phyloP scores from a whole-genome alignment of 331 rosid genomes.

The Telfairia occidentalis region DNA sequence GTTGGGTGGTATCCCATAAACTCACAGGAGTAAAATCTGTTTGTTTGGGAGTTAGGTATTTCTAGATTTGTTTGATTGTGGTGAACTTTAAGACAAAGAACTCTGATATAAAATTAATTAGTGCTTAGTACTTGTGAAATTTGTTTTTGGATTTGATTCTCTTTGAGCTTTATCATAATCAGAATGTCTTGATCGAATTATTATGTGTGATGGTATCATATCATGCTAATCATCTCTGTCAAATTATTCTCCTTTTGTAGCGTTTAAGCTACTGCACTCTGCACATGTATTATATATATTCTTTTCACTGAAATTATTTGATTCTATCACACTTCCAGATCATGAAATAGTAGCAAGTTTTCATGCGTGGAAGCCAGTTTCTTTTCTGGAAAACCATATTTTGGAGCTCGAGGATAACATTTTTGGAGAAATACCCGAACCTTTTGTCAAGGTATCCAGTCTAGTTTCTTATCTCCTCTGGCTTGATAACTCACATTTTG shows the following conservation, averaged over 20 bases:
- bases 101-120: neutral
- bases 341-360: slow-evolving; percentile 78
- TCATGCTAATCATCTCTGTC: neutral
- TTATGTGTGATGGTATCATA: neutral
- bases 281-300: neutral
- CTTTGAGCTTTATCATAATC: neutral
- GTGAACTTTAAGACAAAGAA: neutral
- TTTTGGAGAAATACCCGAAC: slow-evolving; percentile 40
- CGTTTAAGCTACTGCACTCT: neutral
- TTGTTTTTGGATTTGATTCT: neutral
- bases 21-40: neutral
- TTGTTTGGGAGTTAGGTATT: neutral
- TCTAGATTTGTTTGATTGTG: neutral
- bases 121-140: neutral
- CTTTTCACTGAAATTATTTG: neutral
- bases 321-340: slow-evolving; percentile 29
- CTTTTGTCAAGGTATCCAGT: slow-evolving; percentile 39
- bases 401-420: slow-evolving; percentile 50
- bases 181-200: neutral
- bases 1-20: neutral
- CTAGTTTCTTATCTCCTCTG: neutral
- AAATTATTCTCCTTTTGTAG: neutral
- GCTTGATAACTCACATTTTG: slow-evolving; percentile 6
- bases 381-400: slow-evolving; percentile 45
- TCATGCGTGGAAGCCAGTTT: slow-evolving; percentile 34